phyloP scores from a whole-genome alignment of 2,329 filamentous ascomycete species.

The Lecanicillium sp. region DNA sequence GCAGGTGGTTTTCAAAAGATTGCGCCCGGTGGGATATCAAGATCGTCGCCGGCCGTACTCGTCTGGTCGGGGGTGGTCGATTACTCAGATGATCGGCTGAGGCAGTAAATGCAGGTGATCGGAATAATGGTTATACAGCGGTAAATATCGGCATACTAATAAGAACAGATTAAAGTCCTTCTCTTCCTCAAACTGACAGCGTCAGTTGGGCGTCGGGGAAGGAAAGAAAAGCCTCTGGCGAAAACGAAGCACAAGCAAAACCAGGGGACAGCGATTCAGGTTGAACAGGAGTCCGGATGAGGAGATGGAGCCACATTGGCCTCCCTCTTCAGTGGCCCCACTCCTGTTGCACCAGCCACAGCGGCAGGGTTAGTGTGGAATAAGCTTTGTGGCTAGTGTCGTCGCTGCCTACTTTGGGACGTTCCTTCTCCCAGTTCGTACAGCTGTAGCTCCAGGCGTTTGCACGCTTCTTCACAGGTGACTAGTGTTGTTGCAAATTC shows the following conservation, averaged over 20 bases:
- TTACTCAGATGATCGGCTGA: no score
- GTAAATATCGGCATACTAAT: conserved; percentile 1
- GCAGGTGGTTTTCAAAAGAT: no score
- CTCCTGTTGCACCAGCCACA: background rate
- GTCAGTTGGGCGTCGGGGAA: conserved; percentile 5
- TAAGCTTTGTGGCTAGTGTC: no score
- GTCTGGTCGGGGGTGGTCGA: no score
- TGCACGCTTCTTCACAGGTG: no score
- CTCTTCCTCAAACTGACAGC: conserved; percentile 1
- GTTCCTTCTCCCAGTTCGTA: no score
- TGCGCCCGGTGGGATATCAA: no score
- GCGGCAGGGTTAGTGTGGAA: background rate
- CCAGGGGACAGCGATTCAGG: conserved; percentile 1
- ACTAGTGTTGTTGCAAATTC: no score
- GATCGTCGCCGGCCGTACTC: no score
- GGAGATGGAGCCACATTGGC: conserved; percentile 2
- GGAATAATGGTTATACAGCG: conserved; percentile 2
- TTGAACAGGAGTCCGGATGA: background rate
- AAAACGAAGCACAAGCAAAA: background rate
- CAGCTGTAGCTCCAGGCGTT: no score
- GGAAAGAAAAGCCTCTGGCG: background rate
- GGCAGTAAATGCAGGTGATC: background rate
- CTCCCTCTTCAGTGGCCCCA: background rate
- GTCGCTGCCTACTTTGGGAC: no score
- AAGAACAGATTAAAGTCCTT: background rate